These are phyloP conservation scores for Apophysomyces trapeziformis DNA, from an alignment of 371 early-diverging fungal genomes.

Conservation along the genomic window DNA sequence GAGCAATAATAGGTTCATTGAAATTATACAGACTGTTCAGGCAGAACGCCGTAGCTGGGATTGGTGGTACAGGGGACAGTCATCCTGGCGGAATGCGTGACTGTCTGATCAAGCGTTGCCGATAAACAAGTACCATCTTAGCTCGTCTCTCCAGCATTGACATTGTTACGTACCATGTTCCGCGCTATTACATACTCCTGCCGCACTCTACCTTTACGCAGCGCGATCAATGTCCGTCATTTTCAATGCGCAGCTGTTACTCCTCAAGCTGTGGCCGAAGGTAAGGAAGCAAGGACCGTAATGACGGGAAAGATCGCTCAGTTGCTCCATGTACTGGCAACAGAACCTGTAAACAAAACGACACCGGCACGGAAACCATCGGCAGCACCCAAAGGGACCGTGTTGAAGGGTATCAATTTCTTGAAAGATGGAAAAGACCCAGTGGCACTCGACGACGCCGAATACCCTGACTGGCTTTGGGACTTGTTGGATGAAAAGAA, in stretches of 20 bases:
- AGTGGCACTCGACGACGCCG: constrained; percentile 82
- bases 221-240: neutral
- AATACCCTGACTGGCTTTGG: constrained; percentile 96
- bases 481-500: constrained; percentile 74
- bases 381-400: constrained; percentile 76
- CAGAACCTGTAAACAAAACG: constrained; percentile 8
- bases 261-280: constrained; percentile 12
- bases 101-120: neutral
- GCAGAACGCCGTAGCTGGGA: too few relatives aligned
- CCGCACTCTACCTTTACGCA: neutral
- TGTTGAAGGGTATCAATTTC: constrained; percentile 85
- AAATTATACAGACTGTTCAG: too few relatives aligned
- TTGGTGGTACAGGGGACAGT: too few relatives aligned
- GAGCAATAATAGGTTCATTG: too few relatives aligned
- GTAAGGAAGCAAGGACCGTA: neutral
- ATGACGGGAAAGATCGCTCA: neutral
- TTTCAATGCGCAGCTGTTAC: constrained; percentile 2
- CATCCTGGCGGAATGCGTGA: too few relatives aligned
- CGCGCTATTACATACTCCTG: neutral
- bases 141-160: neutral
- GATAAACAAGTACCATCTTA: neutral
- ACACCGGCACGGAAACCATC: constrained; percentile 40
- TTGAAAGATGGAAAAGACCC: constrained; percentile 83
- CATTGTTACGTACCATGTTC: neutral
- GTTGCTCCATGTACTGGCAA: neutral